Evolutionary conservation across 2,329 filamentous ascomycete species (phyloP).

Genomic region (Penicillium vulpinum): DNA sequence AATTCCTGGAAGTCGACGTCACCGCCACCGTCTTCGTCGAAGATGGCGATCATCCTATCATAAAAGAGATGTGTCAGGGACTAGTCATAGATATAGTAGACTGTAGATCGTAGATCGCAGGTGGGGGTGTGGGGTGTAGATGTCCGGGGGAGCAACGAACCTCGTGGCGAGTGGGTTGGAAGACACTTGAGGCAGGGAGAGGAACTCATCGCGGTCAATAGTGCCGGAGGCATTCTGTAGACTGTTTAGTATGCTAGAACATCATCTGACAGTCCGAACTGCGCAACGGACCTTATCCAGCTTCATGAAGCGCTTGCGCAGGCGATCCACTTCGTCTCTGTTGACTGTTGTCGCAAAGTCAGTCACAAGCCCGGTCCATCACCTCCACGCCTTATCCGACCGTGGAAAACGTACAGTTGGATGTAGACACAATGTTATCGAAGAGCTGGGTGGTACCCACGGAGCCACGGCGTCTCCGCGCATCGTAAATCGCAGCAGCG

Average conservation of each 20-base stretch:
- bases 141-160: slow-evolving; percentile 48
- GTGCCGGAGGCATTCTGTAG: slow-evolving; percentile 91
- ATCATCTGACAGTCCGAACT: neutral
- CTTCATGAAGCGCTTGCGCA: slow-evolving; percentile 99
- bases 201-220: slow-evolving; percentile 97
- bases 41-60: slow-evolving; percentile 93
- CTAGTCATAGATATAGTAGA: neutral
- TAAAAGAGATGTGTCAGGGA: neutral
- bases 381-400: neutral
- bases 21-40: slow-evolving; percentile 96
- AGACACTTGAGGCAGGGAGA: slow-evolving; percentile 94
- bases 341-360: slow-evolving; percentile 64
- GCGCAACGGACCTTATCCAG: slow-evolving; percentile 74
- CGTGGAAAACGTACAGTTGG: slow-evolving; percentile 72
- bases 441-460: slow-evolving; percentile 67
- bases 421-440: slow-evolving; percentile 93
- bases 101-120: neutral
- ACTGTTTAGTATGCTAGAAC: slow-evolving; percentile 1
- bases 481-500: slow-evolving; percentile 47
- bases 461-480: slow-evolving; percentile 44
- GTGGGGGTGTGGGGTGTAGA: neutral
- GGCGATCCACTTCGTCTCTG: slow-evolving; percentile 91
- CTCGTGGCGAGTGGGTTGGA: slow-evolving; percentile 96
- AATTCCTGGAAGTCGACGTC: slow-evolving; percentile 99
- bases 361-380: slow-evolving; percentile 3